A percentile compares a stretch with the other conserved stretches of the same genome.
These are phyloP conservation scores for Cunninghamia lanceolata DNA, from an alignment of 75 land plant species.

Conservation along the genomic window DNA sequence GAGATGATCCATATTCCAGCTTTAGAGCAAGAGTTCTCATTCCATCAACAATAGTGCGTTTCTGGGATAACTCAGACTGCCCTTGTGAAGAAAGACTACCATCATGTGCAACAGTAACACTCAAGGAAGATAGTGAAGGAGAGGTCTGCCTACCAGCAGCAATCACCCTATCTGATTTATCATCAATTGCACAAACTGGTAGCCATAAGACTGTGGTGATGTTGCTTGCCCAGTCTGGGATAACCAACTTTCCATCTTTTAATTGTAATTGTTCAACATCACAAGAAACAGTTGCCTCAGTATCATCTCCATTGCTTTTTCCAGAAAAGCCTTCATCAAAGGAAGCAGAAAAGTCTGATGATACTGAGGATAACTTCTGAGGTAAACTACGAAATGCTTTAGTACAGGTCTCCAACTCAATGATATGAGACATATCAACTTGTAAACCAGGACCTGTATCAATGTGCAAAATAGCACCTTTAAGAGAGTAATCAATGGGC, in stretches of 20 bases:
- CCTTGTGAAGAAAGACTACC: constrained; percentile 11
- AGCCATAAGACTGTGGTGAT: constrained; percentile 76
- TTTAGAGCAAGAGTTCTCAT: constrained; percentile 81
- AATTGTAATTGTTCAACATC: constrained; percentile 34
- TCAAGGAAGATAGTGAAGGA: constrained; percentile 25
- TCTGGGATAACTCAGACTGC: constrained; percentile 32
- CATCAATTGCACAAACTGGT: constrained; percentile 64
- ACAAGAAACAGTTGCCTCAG: constrained; percentile 10
- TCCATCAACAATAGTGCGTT: constrained; percentile 66
- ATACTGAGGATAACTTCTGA: background rate
- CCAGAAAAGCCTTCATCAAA: background rate
- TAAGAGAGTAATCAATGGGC: constrained; percentile 86
- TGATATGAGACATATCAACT: constrained; percentile 47
- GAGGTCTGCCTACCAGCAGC: constrained; percentile 37
- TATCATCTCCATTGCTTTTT: background rate
- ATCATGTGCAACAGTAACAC: constrained; percentile 8
- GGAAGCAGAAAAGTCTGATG: constrained; percentile 9
- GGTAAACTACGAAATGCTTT: constrained; percentile 15
- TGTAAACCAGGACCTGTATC: constrained; percentile 77
- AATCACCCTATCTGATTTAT: constrained; percentile 41
- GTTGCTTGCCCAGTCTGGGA: constrained; percentile 86
- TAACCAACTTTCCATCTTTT: constrained; percentile 58
- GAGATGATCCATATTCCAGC: constrained; percentile 85
- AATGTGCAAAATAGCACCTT: constrained; percentile 72
- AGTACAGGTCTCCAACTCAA: constrained; percentile 58